Conservation (phyloP, 805 yeast genomes). For the Candida fluviatilis region DNA sequence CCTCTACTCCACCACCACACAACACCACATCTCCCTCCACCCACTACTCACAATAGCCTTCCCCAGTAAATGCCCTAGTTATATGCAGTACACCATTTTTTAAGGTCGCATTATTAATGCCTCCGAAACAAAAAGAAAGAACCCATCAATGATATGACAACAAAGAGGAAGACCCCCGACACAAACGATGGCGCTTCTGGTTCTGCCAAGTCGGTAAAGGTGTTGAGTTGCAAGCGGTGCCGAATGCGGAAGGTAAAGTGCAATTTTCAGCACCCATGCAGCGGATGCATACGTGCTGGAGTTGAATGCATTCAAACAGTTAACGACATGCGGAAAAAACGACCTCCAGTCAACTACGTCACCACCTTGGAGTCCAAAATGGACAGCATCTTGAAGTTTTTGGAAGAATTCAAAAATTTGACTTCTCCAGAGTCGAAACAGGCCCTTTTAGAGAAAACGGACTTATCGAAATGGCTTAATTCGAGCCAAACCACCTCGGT, state of each 20-base stretch:
- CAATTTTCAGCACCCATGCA: conserved; percentile 46
- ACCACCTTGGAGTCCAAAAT: conserved; percentile 36
- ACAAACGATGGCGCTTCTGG: conserved; percentile 3
- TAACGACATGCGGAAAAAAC: conserved; percentile 47
- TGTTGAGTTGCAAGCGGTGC: conserved; percentile 37
- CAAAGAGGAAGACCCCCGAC: not conserved
- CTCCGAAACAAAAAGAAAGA: too few relatives aligned
- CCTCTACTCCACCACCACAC: too few relatives aligned
- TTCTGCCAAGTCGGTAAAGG: conserved; percentile 8
- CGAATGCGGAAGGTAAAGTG: conserved; percentile 45
- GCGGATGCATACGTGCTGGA: conserved; percentile 39
- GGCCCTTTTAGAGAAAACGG: conserved; percentile 16
- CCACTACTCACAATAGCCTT: too few relatives aligned
- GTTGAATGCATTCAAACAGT: conserved; percentile 45
- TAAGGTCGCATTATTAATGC: too few relatives aligned
- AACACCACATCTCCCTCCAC: too few relatives aligned
- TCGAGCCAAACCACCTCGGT: conserved; percentile 6
- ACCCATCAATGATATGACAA: conserved; percentile 1
- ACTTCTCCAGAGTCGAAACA: conserved; percentile 16
- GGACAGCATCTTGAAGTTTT: conserved; percentile 18
- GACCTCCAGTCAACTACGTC: conserved; percentile 50
- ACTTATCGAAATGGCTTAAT: conserved; percentile 8
- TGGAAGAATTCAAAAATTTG: conserved; percentile 21
- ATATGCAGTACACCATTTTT: too few relatives aligned
- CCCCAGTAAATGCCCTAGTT: too few relatives aligned